These are phyloP conservation scores for Hanseniaspora gamundiae DNA, from an alignment of 1,139 yeast genomes.

Conservation along the genomic window DNA sequence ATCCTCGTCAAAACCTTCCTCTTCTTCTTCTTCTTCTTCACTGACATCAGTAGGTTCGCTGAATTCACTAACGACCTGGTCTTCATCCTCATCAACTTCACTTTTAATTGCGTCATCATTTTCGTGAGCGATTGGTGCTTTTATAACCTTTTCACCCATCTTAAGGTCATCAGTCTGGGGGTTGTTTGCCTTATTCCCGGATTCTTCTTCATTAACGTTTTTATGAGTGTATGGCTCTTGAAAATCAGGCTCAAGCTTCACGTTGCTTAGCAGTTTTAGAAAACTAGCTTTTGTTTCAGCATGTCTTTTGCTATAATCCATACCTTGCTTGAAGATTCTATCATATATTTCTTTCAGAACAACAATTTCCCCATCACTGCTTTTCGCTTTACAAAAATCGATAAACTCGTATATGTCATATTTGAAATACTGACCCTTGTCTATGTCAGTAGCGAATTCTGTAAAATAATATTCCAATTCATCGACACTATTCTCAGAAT, in stretches of 20 bases:
- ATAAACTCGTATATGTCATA: not conserved
- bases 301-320: too few species aligned
- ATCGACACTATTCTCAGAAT: not conserved
- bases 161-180: too few species aligned
- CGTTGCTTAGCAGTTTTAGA: too few species aligned
- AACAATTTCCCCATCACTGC: not conserved
- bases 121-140: too few species aligned
- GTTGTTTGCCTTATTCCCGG: too few species aligned
- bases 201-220: too few species aligned
- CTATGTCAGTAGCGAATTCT: not conserved
- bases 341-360: not conserved
- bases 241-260: too few species aligned
- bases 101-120: too few species aligned
- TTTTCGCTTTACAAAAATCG: not conserved
- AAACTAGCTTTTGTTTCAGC: too few species aligned
- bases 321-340: not conserved
- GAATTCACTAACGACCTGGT: not conserved
- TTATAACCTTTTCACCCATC: too few species aligned
- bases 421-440: not conserved
- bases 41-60: not conserved
- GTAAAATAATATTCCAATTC: not conserved
- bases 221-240: too few species aligned
- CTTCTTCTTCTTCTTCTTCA: not conserved
- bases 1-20: not conserved
- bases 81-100: not conserved